These are phyloP conservation scores for Sporothrix mexicana DNA, from an alignment of 2,329 filamentous ascomycete genomes.

Conservation along the genomic window DNA sequence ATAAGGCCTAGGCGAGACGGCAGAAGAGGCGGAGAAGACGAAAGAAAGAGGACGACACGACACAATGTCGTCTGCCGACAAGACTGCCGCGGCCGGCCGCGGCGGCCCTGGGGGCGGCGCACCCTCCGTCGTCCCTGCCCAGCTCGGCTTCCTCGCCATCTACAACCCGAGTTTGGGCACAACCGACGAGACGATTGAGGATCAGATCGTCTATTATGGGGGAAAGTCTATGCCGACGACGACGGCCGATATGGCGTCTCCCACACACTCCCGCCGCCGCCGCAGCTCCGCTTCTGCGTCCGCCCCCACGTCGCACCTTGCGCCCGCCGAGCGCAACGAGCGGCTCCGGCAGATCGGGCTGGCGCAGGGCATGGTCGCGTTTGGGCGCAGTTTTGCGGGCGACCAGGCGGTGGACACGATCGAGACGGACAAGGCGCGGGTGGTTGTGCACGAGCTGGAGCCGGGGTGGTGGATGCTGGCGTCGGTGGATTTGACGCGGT, in stretches of 20 bases:
- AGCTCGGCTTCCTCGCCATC: constrained; percentile 88
- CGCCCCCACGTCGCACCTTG: constrained; percentile 52
- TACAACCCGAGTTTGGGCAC: constrained; percentile 75
- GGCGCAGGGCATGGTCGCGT: constrained; percentile 94
- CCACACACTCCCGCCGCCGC: constrained; percentile 46
- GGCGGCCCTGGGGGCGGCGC: constrained; percentile 45
- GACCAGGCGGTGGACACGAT: constrained; percentile 79
- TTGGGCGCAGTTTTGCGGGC: constrained; percentile 84
- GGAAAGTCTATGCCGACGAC: background rate
- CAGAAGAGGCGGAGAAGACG: background rate
- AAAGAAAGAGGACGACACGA: background rate
- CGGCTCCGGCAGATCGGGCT: constrained; percentile 90
- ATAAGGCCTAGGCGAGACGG: background rate
- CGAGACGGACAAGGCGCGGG: constrained; percentile 86
- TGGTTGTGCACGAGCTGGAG: constrained; percentile 87
- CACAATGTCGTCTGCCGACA: constrained; percentile 18
- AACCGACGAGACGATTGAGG: constrained; percentile 71
- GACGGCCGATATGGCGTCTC: background rate
- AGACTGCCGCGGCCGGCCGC: constrained; percentile 19
- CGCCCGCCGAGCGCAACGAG: constrained; percentile 77
- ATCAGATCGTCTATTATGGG: constrained; percentile 85
- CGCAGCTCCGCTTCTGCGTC: constrained; percentile 48
- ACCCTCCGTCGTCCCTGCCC: constrained; percentile 69
- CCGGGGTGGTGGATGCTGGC: constrained; percentile 94
- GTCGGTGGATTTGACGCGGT: constrained; percentile 39